phyloP scores from a whole-genome alignment of 2,329 filamentous ascomycete species.

The Pseudogymnoascus sp. region DNA sequence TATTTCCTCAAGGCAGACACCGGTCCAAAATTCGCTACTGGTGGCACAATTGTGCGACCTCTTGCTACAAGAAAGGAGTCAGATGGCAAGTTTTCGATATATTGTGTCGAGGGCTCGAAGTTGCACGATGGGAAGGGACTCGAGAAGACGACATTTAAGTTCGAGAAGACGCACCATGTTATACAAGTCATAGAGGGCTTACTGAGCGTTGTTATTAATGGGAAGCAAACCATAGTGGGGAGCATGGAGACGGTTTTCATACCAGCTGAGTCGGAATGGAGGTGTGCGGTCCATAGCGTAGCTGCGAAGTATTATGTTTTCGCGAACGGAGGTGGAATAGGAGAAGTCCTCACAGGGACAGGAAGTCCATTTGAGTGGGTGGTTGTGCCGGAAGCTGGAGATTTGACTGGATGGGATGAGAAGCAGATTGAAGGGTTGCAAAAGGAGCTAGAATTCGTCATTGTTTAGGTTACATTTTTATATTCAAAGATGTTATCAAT shows the following conservation, averaged over 20 bases:
- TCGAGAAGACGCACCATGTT: slow-evolving; percentile 46
- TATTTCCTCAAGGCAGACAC: slow-evolving; percentile 49
- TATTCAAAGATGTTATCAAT: background rate
- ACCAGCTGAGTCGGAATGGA: slow-evolving; percentile 22
- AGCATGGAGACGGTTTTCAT: slow-evolving; percentile 25
- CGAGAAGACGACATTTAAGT: slow-evolving; percentile 35
- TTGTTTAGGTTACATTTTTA: background rate
- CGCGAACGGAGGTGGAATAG: slow-evolving; percentile 26
- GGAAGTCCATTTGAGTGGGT: slow-evolving; percentile 18
- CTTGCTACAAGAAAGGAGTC: slow-evolving; percentile 44
- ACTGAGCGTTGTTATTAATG: slow-evolving; percentile 37
- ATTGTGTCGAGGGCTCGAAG: slow-evolving; percentile 43
- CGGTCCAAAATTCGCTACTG: slow-evolving; percentile 41
- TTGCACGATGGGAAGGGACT: slow-evolving; percentile 35
- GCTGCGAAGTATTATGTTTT: slow-evolving; percentile 25
- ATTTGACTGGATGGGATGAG: background rate
- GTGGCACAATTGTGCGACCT: slow-evolving; percentile 42
- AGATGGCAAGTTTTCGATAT: slow-evolving; percentile 46
- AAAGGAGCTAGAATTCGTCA: background rate
- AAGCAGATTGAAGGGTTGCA: background rate
- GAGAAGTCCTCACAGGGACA: slow-evolving; percentile 20
- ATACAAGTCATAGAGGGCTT: slow-evolving; percentile 44
- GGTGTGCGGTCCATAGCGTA: slow-evolving; percentile 17
- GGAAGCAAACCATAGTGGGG: slow-evolving; percentile 19
- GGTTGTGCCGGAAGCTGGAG: slow-evolving; percentile 18